Evolutionary conservation across 495 filamentous ascomycete genomes (phyloP).

Genomic region (Chaetomium fimeti): DNA sequence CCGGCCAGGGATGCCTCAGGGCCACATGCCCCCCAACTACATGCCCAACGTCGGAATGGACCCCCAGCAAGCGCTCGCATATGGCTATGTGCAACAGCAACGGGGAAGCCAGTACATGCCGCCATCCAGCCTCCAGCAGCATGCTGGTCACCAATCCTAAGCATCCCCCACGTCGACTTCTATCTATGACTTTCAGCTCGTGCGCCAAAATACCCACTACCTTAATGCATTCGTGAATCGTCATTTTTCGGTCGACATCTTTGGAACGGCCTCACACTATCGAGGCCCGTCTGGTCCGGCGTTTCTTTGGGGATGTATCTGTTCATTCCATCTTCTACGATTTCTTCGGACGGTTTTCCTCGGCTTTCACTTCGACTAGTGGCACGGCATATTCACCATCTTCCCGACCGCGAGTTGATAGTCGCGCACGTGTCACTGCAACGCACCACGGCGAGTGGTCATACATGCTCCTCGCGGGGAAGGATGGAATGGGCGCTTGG

Average conservation of each 20-base stretch:
- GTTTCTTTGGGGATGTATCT: slow-evolving; percentile 34
- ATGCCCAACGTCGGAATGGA: slow-evolving; percentile 56
- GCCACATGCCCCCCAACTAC: slow-evolving; percentile 52
- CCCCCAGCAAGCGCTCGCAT: slow-evolving; percentile 58
- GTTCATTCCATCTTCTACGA: slow-evolving; percentile 33
- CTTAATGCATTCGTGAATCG: slow-evolving; percentile 52
- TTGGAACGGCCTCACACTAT: slow-evolving; percentile 24
- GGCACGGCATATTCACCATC: slow-evolving; percentile 15
- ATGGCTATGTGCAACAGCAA: slow-evolving; percentile 59
- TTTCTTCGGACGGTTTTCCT: slow-evolving; percentile 21
- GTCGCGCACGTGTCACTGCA: background rate
- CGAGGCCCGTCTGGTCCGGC: slow-evolving; percentile 32
- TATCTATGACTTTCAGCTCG: slow-evolving; percentile 36
- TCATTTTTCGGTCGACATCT: slow-evolving; percentile 37
- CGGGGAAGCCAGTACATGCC: slow-evolving; percentile 53
- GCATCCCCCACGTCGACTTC: slow-evolving; percentile 17
- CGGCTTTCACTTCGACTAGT: slow-evolving; percentile 21
- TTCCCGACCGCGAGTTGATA: slow-evolving; percentile 8
- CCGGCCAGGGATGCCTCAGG: slow-evolving; percentile 52
- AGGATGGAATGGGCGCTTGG: background rate
- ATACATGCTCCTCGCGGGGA: background rate
- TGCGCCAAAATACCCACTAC: slow-evolving; percentile 49
- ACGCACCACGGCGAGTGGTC: background rate
- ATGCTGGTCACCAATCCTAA: slow-evolving; percentile 55
- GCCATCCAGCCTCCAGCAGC: slow-evolving; percentile 54